phyloP scores from a whole-genome alignment of 768 basidiomycete genomes.

The Mycena filopes region DNA sequence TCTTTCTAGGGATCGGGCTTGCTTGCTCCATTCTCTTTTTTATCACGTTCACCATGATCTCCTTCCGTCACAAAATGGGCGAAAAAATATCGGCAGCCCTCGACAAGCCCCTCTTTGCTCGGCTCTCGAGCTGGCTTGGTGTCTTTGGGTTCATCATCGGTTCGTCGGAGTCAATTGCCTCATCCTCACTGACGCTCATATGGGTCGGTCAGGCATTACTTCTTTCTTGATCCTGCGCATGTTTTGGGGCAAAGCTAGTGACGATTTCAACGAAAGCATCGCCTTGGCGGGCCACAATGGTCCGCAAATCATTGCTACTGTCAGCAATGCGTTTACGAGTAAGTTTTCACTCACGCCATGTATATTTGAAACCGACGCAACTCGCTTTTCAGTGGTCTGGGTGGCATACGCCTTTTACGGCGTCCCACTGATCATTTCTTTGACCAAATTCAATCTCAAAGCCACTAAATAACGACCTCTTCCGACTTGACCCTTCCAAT shows the following conservation, averaged over 20 bases:
- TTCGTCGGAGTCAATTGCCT: constrained; percentile 40
- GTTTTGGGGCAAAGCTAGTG: constrained; percentile 84
- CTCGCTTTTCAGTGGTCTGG: constrained; percentile 74
- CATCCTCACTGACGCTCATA: constrained; percentile 2
- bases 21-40: constrained; percentile 70
- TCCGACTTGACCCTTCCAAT: neutral
- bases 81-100: constrained; percentile 59
- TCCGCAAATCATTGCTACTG: constrained; percentile 68
- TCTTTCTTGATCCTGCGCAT: constrained; percentile 79
- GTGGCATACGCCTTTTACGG: constrained; percentile 81
- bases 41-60: constrained; percentile 70
- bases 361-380: neutral
- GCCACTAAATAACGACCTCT: constrained; percentile 49
- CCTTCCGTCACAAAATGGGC: constrained; percentile 73
- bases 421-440: constrained; percentile 72
- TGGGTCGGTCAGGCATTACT: constrained; percentile 61
- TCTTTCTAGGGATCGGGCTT: constrained; percentile 71
- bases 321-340: constrained; percentile 84
- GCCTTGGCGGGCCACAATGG: constrained; percentile 60
- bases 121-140: constrained; percentile 77
- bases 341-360: constrained; percentile 38
- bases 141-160: constrained; percentile 82
- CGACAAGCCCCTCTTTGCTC: constrained; percentile 68
- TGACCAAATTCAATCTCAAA: constrained; percentile 75
- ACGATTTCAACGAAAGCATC: constrained; percentile 80